phyloP scores from a whole-genome alignment of 106 monocot genomes.

The Narthecium ossifragum region DNA sequence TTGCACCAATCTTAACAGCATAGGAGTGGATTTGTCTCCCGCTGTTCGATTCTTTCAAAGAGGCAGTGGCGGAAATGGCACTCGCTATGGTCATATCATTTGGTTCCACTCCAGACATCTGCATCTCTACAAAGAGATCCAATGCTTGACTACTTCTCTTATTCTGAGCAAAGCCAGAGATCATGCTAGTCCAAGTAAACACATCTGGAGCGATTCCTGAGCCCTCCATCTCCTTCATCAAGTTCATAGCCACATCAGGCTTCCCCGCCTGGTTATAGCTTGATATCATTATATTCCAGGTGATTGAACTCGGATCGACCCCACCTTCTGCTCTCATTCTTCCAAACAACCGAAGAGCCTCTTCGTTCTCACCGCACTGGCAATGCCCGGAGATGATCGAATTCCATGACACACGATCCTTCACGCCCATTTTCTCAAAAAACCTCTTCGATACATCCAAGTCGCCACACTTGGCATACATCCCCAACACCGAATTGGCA shows the following conservation, averaged over 20 bases:
- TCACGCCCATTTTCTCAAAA: constrained; percentile 40
- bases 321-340: constrained; percentile 59
- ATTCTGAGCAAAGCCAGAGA: constrained; percentile 76
- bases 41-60: constrained; percentile 34
- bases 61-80: constrained; percentile 66
- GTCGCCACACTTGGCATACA: constrained; percentile 84
- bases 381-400: constrained; percentile 77
- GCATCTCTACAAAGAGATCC: constrained; percentile 59
- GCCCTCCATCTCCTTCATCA: constrained; percentile 63
- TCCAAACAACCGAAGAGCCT: constrained; percentile 45
- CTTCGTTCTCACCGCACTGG: constrained; percentile 41
- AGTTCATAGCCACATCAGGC: constrained; percentile 40
- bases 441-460: constrained; percentile 32
- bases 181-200: constrained; percentile 81
- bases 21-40: constrained; percentile 64
- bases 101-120: constrained; percentile 32
- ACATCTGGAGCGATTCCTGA: constrained; percentile 58
- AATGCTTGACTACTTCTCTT: constrained; percentile 40
- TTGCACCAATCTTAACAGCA: constrained; percentile 41
- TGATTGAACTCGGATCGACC: constrained; percentile 54
- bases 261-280: constrained; percentile 47
- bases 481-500: constrained; percentile 58
- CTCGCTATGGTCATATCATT: constrained; percentile 76
- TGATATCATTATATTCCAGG: constrained; percentile 82
- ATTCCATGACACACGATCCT: constrained; percentile 80